Evolutionary conservation across 2,329 filamentous ascomycete species (phyloP).

Genomic region (Phaeosphaeria sp.): DNA sequence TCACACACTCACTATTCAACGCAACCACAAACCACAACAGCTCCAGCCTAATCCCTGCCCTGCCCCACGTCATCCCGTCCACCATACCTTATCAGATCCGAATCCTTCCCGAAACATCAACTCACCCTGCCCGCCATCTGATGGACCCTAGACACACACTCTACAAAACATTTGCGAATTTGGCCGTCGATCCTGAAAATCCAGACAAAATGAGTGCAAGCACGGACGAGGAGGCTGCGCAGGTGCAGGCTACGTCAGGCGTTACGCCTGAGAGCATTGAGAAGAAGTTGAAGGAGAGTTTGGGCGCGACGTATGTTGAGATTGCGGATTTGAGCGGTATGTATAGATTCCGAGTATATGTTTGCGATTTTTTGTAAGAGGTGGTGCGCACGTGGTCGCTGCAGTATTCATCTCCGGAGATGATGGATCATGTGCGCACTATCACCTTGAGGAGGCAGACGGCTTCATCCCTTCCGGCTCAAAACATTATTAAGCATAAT

Average conservation of each 20-base stretch:
- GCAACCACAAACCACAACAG: too few species aligned
- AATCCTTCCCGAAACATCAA: constrained; percentile 21
- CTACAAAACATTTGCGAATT: constrained; percentile 39
- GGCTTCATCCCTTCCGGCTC: too few species aligned
- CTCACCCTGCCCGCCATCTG: constrained; percentile 11
- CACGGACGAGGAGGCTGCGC: constrained; percentile 53
- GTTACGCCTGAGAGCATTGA: constrained; percentile 78
- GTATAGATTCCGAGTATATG: constrained; percentile 33
- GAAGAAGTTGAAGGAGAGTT: constrained; percentile 70
- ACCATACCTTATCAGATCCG: constrained; percentile 49
- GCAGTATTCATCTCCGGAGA: background rate
- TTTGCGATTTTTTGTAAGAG: background rate
- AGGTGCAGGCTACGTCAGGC: constrained; percentile 62
- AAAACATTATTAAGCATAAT: too few species aligned
- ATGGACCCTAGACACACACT: constrained; percentile 47
- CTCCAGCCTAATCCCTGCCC: constrained; percentile 17
- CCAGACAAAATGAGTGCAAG: constrained; percentile 50
- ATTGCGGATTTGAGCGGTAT: constrained; percentile 92
- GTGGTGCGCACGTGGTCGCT: background rate
- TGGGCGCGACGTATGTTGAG: constrained; percentile 80
- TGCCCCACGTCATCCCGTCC: constrained; percentile 24
- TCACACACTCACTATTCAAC: background rate
- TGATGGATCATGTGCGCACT: too few species aligned
- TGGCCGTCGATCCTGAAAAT: constrained; percentile 26
- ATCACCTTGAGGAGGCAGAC: background rate